Evolutionary conservation across 2,329 filamentous ascomycete genomes (phyloP).

Genomic region (Coniochaeta sp.): DNA sequence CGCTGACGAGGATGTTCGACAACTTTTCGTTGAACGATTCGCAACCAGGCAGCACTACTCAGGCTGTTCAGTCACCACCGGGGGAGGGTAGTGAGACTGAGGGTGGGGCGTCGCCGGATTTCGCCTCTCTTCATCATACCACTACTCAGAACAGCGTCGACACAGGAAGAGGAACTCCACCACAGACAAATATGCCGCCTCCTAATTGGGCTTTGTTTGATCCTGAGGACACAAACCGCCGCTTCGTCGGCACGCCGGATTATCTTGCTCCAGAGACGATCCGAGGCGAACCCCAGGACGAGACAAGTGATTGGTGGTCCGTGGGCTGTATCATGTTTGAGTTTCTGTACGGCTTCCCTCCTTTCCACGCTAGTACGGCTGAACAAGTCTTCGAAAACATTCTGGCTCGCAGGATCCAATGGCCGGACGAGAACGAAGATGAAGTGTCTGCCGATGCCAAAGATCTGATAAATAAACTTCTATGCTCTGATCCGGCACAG

Average conservation of each 20-base stretch:
- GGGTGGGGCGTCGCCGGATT: conserved; percentile 68
- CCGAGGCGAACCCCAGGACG: conserved; percentile 88
- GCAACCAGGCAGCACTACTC: conserved; percentile 29
- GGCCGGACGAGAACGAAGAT: conserved; percentile 75
- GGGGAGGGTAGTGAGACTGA: conserved; percentile 71
- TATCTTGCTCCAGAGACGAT: conserved; percentile 97
- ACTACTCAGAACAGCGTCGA: conserved; percentile 25
- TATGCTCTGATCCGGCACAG: conserved; percentile 75
- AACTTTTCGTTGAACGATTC: conserved; percentile 67
- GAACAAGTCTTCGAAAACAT: conserved; percentile 98
- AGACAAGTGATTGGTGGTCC: conserved; percentile 99
- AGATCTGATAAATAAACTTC: conserved; percentile 86
- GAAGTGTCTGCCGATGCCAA: conserved; percentile 81
- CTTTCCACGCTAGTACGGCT: conserved; percentile 83
- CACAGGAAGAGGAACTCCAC: conserved; percentile 51
- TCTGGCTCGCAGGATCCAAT: conserved; percentile 78
- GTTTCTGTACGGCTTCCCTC: conserved; percentile 86
- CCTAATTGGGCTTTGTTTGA: conserved; percentile 92
- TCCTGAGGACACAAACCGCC: conserved; percentile 83
- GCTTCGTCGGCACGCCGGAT: conserved; percentile 94
- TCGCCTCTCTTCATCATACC: conserved; percentile 55
- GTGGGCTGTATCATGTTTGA: conserved; percentile 98
- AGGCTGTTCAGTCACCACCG: conserved; percentile 50
- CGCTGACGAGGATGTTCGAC: conserved; percentile 72
- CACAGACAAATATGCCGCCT: conserved; percentile 67